A percentile compares a stretch with the other conserved stretches of the same genome.
These are phyloP conservation scores for Limnomonas spitsbergensis DNA, from an alignment of 139 green algal species.

Conservation along the genomic window DNA sequence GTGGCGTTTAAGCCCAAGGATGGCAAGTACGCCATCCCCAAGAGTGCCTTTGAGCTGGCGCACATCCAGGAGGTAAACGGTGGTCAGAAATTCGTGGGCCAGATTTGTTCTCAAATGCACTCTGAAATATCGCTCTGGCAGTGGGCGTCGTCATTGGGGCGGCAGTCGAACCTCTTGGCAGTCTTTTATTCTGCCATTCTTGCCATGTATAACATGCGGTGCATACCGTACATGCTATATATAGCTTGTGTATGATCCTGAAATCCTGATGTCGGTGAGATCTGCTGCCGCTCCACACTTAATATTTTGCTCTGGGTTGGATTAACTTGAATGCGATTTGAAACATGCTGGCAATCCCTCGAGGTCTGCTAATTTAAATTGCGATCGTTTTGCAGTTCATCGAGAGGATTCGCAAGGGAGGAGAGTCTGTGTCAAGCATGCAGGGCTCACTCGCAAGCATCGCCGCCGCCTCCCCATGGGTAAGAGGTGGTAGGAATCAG, in stretches of 20 bases:
- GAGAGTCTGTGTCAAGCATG: slow-evolving; percentile 18
- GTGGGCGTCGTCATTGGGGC: slow-evolving; percentile 15
- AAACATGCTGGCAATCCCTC: too few relatives aligned
- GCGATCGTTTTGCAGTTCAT: slow-evolving; percentile 58
- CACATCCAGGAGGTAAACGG: slow-evolving; percentile 26
- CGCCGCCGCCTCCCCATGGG: not conserved
- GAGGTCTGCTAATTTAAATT: not conserved
- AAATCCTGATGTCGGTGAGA: too few relatives aligned
- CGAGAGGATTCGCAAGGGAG: slow-evolving; percentile 41
- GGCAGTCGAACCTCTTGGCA: slow-evolving; percentile 26
- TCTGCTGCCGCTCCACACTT: too few relatives aligned
- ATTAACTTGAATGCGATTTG: too few relatives aligned
- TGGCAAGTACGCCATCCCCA: slow-evolving; percentile 33
- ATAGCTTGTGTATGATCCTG: not conserved
- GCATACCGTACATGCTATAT: not conserved
- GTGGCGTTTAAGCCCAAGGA: slow-evolving; percentile 68
- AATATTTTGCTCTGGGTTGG: too few relatives aligned
- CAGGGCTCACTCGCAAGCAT: slow-evolving; percentile 1
- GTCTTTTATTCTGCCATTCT: slow-evolving; percentile 43
- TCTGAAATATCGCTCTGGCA: not conserved
- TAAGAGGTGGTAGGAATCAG: too few relatives aligned
- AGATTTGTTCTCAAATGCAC: not conserved
- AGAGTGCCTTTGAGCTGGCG: slow-evolving; percentile 47
- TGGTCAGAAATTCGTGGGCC: not conserved
- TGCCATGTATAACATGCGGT: too few relatives aligned